Conservation (phyloP, 345 rosid species). For the Trapa incisa region DNA sequence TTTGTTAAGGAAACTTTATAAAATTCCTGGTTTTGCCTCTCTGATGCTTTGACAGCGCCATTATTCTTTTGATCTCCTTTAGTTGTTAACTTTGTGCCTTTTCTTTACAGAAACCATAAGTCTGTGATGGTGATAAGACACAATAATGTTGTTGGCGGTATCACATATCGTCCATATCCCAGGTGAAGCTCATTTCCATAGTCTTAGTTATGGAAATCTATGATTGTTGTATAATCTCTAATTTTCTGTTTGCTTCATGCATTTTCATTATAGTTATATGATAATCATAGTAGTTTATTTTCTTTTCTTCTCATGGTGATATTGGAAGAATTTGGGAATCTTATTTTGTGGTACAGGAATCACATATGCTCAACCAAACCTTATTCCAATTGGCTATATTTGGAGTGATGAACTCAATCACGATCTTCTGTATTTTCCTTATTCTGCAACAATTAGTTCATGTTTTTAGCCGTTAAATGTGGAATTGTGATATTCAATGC, state of each 20-base stretch:
- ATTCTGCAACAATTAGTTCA: not conserved
- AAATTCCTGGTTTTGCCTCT: not conserved
- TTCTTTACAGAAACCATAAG: slow-evolving; percentile 64
- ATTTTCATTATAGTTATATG: not conserved
- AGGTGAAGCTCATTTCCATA: slow-evolving; percentile 34
- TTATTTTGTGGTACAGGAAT: not conserved
- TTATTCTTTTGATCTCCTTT: not conserved
- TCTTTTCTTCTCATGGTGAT: not conserved
- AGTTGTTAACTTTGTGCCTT: slow-evolving; percentile 8
- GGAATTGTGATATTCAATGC: not conserved
- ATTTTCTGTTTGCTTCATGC: not conserved
- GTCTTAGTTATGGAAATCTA: not conserved
- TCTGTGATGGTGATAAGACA: slow-evolving; percentile 94
- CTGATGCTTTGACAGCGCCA: not conserved
- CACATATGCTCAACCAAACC: not conserved
- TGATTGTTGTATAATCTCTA: not conserved
- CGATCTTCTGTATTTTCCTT: not conserved
- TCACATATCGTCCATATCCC: slow-evolving; percentile 92
- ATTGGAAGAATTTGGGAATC: not conserved
- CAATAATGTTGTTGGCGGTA: slow-evolving; percentile 90
- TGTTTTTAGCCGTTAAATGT: not conserved
- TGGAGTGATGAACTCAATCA: not conserved
- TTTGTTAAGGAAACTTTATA: not conserved
- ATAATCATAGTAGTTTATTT: not conserved
- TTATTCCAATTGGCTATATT: not conserved